phyloP scores from a whole-genome alignment of 768 basidiomycete genomes.

The Leccinum subtestaceum region DNA sequence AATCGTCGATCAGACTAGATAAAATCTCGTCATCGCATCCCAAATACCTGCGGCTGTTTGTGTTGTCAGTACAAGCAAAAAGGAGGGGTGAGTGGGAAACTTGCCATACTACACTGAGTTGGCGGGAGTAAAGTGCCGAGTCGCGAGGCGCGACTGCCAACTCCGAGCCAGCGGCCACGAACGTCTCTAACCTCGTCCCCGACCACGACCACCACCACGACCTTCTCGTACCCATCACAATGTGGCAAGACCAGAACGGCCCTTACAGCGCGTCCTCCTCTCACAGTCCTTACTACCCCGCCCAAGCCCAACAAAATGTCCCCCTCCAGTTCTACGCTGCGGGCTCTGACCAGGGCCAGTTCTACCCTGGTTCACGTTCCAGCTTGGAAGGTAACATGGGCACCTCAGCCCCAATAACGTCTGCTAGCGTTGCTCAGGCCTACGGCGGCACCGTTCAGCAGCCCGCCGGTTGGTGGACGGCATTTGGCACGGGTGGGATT shows the following conservation, averaged over 20 bases:
- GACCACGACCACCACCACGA: not conserved
- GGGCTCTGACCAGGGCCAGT: conserved; percentile 52
- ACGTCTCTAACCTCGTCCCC: conserved; percentile 7
- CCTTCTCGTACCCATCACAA: conserved; percentile 25
- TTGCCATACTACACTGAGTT: conserved; percentile 22
- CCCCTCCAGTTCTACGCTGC: conserved; percentile 80
- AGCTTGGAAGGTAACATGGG: conserved; percentile 72
- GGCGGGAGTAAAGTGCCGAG: conserved; percentile 28
- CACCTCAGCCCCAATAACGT: conserved; percentile 50
- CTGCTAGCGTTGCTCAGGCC: conserved; percentile 42
- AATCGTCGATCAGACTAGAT: conserved; percentile 9
- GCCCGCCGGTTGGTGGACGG: conserved; percentile 87
- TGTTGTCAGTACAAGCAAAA: conserved; percentile 12
- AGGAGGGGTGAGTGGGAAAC: conserved; percentile 1
- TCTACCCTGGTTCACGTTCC: conserved; percentile 70
- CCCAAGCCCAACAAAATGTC: conserved; percentile 45
- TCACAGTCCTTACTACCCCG: conserved; percentile 55
- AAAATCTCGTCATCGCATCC: not conserved
- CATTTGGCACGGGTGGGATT: conserved; percentile 92
- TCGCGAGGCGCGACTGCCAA: not conserved
- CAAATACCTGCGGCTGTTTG: conserved; percentile 62
- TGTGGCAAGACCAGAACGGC: conserved; percentile 75
- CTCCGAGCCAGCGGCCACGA: conserved; percentile 6
- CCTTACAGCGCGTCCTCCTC: conserved; percentile 59
- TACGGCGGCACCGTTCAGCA: conserved; percentile 76